phyloP scores from a whole-genome alignment of 306 rosid genomes.

The Ceratonia siliqua region DNA sequence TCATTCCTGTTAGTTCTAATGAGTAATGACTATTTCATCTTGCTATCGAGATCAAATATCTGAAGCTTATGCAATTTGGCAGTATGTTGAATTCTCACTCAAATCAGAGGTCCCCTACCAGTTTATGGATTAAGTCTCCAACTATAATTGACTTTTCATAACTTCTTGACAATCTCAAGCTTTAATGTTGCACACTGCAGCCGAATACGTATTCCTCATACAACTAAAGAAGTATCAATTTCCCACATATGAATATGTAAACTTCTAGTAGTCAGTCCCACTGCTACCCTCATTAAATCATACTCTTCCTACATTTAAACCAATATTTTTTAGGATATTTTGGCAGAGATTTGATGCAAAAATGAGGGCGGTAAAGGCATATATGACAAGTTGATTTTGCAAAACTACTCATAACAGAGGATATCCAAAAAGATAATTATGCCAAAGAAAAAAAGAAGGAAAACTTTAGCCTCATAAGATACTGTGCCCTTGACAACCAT shows the following conservation, averaged over 20 bases:
- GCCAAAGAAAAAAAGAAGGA: not conserved
- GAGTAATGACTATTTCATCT: not conserved
- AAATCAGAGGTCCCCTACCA: no score
- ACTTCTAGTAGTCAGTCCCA: not conserved
- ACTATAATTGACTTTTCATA: no score
- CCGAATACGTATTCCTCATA: not conserved
- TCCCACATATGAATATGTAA: not conserved
- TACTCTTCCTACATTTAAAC: conserved; percentile 14
- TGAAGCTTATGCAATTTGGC: not conserved
- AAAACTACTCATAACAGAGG: not conserved
- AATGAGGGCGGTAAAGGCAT: not conserved
- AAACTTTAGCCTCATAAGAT: conserved; percentile 6
- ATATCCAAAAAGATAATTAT: conserved; percentile 10
- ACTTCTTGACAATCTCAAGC: no score
- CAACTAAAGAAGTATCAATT: not conserved
- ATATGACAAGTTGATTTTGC: not conserved
- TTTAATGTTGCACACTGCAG: conserved; percentile 10
- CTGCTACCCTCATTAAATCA: not conserved
- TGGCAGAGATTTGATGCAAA: conserved; percentile 13
- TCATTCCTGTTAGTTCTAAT: not conserved
- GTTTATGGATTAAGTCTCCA: no score
- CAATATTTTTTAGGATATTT: not conserved
- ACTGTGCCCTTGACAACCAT: not conserved
- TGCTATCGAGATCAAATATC: not conserved
- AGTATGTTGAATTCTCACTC: not conserved